Base-by-base conservation (phyloP, 202 grass and related monocot species). In the Setaria italica region DNA sequence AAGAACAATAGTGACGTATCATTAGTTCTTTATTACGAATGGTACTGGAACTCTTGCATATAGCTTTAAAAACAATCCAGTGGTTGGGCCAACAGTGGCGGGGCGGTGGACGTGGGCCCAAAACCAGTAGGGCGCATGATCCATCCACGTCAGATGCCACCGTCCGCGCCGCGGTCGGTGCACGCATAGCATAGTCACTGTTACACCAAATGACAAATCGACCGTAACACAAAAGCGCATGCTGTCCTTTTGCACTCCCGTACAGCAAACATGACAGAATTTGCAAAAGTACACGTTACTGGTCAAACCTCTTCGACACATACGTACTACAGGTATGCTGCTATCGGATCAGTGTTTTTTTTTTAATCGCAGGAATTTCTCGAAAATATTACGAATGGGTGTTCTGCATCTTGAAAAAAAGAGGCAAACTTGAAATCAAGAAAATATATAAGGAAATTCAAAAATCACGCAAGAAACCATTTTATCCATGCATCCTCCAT, bases 121-220 rank as follows among this genome's bases (percentile, higher is more conserved):
- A 32, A 41, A 9, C 19, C 32, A 19, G 41, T 34, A 8, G 7
- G 1, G 19, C 7, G 13, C 58, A 13, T 54, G 70, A 35, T n/a
- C 42, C 29, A 11, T 80, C 67, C 76, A 80, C 76, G 14, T 86
- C 84, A 79, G 53, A 34, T 14, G 65, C 47, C 65, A 51, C 75
- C 30, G 35, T 41, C 74, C 11, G 8, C 42, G 16, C 49, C 3
- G 15, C 16, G 51, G 29, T 78, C 65, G 54, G 75, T 62, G 66
- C 66, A 53, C 30, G 76, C 20, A 20, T 19, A 17, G 76, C 20
- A 20, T 19, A 17, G 30, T 5, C 17, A n/a, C 49, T 55, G 60
- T 65, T 14, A 10, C 16, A 21, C 51, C 39, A 66, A 47, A 37
- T 47, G 62, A 67, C 62, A 65, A 50, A 65, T 11, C 30, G 49